Evolutionary conservation across 208 protist genomes (phyloP).

Genomic region (Angomonas deanei): DNA sequence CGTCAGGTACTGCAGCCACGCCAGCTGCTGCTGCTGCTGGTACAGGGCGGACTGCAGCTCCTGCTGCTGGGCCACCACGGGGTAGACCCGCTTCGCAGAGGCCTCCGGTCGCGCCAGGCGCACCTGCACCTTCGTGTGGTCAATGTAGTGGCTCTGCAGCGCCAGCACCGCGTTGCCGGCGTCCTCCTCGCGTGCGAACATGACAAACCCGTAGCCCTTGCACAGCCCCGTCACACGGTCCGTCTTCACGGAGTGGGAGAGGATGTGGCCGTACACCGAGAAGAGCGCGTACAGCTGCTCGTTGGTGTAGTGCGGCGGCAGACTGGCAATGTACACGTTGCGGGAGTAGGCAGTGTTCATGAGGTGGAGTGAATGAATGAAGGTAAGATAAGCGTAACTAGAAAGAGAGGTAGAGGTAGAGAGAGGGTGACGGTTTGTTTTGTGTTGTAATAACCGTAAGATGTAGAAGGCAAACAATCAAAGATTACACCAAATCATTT

Average conservation of each 20-base stretch:
- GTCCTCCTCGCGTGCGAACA: slow-evolving; percentile 65
- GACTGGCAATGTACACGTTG: slow-evolving; percentile 86
- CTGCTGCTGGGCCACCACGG: slow-evolving; percentile 58
- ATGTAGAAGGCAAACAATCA: too few species aligned
- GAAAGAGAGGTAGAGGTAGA: background rate
- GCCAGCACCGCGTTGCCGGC: slow-evolving; percentile 51
- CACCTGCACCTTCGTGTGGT: slow-evolving; percentile 73
- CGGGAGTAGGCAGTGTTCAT: slow-evolving; percentile 34
- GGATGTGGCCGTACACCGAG: slow-evolving; percentile 52
- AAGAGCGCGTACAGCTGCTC: slow-evolving; percentile 68
- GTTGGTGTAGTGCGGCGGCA: slow-evolving; percentile 66
- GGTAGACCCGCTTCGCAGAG: slow-evolving; percentile 66
- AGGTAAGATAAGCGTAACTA: background rate
- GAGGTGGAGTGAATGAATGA: slow-evolving; percentile 4
- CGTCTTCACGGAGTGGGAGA: slow-evolving; percentile 66
- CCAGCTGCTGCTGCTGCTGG: background rate
- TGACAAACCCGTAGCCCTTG: slow-evolving; percentile 85
- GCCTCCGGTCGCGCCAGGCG: slow-evolving; percentile 71
- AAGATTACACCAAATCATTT: too few species aligned
- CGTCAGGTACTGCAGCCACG: background rate
- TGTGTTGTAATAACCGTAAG: too few species aligned
- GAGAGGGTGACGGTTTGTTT: background rate
- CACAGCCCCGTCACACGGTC: slow-evolving; percentile 50
- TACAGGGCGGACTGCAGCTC: background rate
- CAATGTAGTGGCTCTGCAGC: slow-evolving; percentile 55